Conservation (phyloP, 768 basidiomycete species). For the Suillus luteus region DNA sequence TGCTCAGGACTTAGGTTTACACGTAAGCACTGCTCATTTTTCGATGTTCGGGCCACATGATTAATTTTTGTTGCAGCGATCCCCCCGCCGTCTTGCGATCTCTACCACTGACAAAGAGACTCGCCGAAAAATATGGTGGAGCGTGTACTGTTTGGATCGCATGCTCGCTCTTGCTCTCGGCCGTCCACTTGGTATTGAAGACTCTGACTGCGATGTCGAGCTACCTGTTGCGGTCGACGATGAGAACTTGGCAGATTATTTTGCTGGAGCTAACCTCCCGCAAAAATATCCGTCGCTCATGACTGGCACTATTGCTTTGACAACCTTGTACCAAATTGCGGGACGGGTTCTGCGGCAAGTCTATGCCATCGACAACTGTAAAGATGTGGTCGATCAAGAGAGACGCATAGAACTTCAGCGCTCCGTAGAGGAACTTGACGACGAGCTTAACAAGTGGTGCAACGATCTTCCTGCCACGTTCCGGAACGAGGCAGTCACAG, state of each 20-base stretch:
- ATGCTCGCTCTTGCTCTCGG: conserved; percentile 92
- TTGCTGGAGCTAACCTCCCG: conserved; percentile 58
- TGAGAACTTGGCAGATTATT: conserved; percentile 71
- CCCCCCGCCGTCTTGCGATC: conserved; percentile 71
- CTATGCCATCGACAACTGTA: conserved; percentile 78
- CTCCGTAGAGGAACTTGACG: conserved; percentile 77
- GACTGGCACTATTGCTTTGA: conserved; percentile 78
- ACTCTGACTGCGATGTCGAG: conserved; percentile 89
- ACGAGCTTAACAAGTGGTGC: conserved; percentile 80
- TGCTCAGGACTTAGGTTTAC: conserved; percentile 89
- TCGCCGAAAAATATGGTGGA: conserved; percentile 92
- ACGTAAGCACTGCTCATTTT: conserved; percentile 56
- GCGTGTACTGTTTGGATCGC: conserved; percentile 85
- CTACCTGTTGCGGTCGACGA: conserved; percentile 84
- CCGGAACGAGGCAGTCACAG: conserved; percentile 71
- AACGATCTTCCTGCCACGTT: conserved; percentile 73
- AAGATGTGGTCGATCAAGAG: conserved; percentile 71
- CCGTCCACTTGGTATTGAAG: conserved; percentile 85
- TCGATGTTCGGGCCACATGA: conserved; percentile 14
- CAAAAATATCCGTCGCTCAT: conserved; percentile 69
- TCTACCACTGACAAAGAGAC: conserved; percentile 85
- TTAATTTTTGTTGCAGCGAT: conserved; percentile 55
- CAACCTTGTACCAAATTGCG: conserved; percentile 80
- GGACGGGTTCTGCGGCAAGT: conserved; percentile 82
- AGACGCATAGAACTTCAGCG: conserved; percentile 75